Conservation (phyloP, 306 rosid species). For the Oemleria cerasiformis region DNA sequence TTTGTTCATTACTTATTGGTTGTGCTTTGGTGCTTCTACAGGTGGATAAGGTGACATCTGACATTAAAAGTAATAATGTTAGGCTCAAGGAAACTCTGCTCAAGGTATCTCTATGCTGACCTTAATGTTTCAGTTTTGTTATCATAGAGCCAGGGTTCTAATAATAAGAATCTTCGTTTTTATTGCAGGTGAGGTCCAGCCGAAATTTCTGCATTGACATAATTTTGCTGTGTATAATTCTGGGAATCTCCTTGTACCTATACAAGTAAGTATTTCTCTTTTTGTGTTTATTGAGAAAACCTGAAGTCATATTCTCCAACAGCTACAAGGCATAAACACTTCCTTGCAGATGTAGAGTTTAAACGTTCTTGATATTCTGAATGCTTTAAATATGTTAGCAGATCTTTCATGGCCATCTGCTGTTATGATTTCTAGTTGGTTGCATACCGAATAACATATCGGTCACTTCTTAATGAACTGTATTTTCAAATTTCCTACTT, state of each 20-base stretch:
- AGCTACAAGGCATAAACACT: neutral
- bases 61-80: slow-evolving; percentile 57
- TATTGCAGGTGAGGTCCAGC: slow-evolving; percentile 74
- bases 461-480: neutral
- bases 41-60: slow-evolving; percentile 69
- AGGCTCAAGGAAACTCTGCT: slow-evolving; percentile 70
- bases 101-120: slow-evolving; percentile 45
- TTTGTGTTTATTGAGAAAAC: neutral
- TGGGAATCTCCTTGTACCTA: slow-evolving; percentile 61
- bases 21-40: slow-evolving; percentile 28
- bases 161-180: slow-evolving; percentile 23
- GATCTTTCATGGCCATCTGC: neutral
- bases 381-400: neutral
- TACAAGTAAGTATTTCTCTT: slow-evolving; percentile 56
- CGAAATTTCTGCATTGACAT: slow-evolving; percentile 88
- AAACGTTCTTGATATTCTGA: neutral
- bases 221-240: slow-evolving; percentile 66
- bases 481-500: neutral
- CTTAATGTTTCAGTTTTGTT: neutral
- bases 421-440: neutral
- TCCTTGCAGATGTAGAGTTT: neutral
- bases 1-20: slow-evolving; percentile 15
- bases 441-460: neutral
- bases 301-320: neutral
- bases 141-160: slow-evolving; percentile 4